Conservation (phyloP, 2,329 filamentous ascomycete species). For the Penicillium psychrosexuale region DNA sequence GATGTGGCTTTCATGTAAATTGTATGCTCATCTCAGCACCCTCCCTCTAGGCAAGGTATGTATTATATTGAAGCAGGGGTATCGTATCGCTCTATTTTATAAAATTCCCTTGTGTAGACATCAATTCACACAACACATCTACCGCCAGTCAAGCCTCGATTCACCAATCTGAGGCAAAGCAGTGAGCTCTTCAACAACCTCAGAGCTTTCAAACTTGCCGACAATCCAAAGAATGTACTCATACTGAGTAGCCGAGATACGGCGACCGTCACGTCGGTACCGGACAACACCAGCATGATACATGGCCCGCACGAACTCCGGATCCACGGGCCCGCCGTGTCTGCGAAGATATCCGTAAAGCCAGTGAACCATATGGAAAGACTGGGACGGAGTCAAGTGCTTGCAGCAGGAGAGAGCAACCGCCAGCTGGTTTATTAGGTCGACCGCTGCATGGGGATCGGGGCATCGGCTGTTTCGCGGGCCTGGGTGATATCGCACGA, state of each 20-base stretch:
- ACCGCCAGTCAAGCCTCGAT: neutral
- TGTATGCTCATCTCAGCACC: neutral
- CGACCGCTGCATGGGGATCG: constrained; percentile 37
- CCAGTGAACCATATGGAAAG: constrained; percentile 48
- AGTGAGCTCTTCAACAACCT: constrained; percentile 36
- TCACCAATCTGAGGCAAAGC: constrained; percentile 18
- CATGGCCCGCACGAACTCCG: constrained; percentile 48
- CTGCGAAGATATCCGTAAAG: constrained; percentile 47
- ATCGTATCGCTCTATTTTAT: constrained; percentile 15
- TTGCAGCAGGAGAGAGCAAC: constrained; percentile 41
- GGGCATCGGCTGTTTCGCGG: constrained; percentile 24
- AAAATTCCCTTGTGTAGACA: neutral
- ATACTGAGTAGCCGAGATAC: constrained; percentile 36
- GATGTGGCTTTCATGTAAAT: neutral
- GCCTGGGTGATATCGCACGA: constrained; percentile 26
- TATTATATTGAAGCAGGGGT: constrained; percentile 4
- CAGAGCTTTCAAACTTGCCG: constrained; percentile 41
- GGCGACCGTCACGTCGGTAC: constrained; percentile 37
- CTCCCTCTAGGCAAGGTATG: neutral
- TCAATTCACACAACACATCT: neutral
- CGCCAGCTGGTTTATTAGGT: constrained; percentile 48
- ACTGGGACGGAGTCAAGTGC: constrained; percentile 37
- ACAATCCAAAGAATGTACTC: constrained; percentile 48
- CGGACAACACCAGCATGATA: constrained; percentile 50
- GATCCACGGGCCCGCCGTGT: constrained; percentile 43